Evolutionary conservation across 2,329 filamentous ascomycete species (phyloP).

Genomic region (Hymenoscyphus occultus): DNA sequence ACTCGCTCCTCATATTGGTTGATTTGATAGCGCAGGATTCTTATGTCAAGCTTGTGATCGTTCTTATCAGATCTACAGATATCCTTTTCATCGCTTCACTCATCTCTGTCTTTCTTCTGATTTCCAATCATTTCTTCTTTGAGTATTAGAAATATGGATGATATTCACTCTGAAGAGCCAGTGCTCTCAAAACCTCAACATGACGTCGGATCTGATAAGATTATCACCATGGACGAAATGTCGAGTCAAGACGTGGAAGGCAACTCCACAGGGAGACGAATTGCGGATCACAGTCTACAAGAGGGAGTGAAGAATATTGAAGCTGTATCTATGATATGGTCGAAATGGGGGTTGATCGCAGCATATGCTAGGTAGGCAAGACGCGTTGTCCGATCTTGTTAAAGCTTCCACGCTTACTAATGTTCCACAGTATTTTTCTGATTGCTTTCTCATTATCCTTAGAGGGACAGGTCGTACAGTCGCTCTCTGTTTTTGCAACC

Average conservation of each 20-base stretch:
- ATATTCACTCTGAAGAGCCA: neutral
- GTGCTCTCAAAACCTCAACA: neutral
- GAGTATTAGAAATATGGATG: neutral
- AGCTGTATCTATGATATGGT: slow-evolving; percentile 31
- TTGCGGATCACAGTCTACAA: slow-evolving; percentile 17
- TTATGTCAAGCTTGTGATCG: neutral
- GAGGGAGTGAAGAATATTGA: slow-evolving; percentile 29
- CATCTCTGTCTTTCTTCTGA: neutral
- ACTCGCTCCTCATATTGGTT: neutral
- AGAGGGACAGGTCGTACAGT: slow-evolving; percentile 43
- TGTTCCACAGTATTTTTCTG: slow-evolving; percentile 41
- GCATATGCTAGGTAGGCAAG: slow-evolving; percentile 31
- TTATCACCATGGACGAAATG: neutral
- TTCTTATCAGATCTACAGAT: neutral
- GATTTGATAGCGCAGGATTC: neutral
- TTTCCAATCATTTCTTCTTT: neutral
- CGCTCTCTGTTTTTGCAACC: slow-evolving; percentile 41
- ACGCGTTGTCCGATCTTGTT: neutral
- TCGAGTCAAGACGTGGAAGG: neutral
- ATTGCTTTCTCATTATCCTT: slow-evolving; percentile 47
- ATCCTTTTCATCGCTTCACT: neutral
- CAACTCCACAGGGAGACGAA: neutral
- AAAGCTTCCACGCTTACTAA: no score
- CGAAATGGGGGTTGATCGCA: slow-evolving; percentile 27
- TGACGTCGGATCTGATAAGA: neutral